Conservation (phyloP, 768 basidiomycete genomes). For the Termitomyces sp. region DNA sequence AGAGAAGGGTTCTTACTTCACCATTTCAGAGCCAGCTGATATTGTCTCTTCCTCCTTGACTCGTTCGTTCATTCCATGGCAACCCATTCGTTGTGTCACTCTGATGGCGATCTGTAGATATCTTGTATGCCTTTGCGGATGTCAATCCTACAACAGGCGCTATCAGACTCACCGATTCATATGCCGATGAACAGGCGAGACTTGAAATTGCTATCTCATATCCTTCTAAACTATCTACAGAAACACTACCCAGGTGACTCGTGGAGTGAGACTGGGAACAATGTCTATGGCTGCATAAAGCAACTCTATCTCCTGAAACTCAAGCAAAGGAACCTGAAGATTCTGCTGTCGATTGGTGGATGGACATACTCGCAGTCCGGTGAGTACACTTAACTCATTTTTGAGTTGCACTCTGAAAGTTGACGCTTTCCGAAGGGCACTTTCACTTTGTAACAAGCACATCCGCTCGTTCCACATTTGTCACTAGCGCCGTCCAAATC, state of each 20-base stretch:
- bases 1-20: conserved; percentile 1
- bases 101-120: conserved; percentile 28
- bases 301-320: conserved; percentile 65
- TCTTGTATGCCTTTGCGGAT: conserved; percentile 80
- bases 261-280: conserved; percentile 72
- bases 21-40: conserved; percentile 52
- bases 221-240: conserved; percentile 27
- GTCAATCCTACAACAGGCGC: conserved; percentile 54
- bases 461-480: conserved; percentile 49
- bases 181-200: conserved; percentile 64
- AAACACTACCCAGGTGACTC: conserved; percentile 71
- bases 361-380: conserved; percentile 68
- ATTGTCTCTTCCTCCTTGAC: conserved; percentile 58
- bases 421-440: conserved; percentile 35
- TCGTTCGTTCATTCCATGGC: conserved; percentile 34
- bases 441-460: conserved; percentile 59
- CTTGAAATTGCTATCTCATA: neutral
- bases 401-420: neutral
- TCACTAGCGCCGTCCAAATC: conserved; percentile 53
- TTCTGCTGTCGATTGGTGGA: conserved; percentile 49
- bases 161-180: conserved; percentile 65
- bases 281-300: conserved; percentile 78
- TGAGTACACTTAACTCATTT: conserved; percentile 11
- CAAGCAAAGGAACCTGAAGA: conserved; percentile 48
- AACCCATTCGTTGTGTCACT: neutral